These are phyloP conservation scores for Colletotrichum sp. DNA, from an alignment of 2,329 filamentous ascomycete species.

Conservation along the genomic window DNA sequence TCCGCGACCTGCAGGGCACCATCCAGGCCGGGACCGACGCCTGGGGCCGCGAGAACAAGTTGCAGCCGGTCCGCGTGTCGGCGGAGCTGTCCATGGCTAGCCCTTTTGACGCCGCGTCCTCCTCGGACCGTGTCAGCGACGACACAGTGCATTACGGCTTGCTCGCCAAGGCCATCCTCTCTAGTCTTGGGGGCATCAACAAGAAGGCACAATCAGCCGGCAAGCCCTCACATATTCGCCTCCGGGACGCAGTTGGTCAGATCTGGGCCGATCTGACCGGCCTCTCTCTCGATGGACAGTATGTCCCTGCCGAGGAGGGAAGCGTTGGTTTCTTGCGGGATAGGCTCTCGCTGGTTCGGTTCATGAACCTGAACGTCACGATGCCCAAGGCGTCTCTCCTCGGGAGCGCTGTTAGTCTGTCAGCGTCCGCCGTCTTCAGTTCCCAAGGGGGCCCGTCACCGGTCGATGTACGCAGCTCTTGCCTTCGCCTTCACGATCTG, in stretches of 20 bases:
- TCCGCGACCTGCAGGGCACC: slow-evolving; percentile 65
- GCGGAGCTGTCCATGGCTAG: slow-evolving; percentile 60
- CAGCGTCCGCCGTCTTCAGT: slow-evolving; percentile 23
- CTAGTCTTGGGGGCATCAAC: slow-evolving; percentile 39
- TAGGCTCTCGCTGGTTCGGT: slow-evolving; percentile 37
- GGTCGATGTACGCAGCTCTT: slow-evolving; percentile 24
- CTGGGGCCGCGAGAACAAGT: slow-evolving; percentile 65
- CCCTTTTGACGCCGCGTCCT: slow-evolving; percentile 62
- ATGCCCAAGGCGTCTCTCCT: slow-evolving; percentile 74
- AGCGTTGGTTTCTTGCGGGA: slow-evolving; percentile 30
- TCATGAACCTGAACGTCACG: slow-evolving; percentile 56
- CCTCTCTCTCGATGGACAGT: slow-evolving; percentile 16
- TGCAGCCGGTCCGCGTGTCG: slow-evolving; percentile 68
- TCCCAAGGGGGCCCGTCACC: not conserved
- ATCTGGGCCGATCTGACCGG: slow-evolving; percentile 38
- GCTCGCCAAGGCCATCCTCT: slow-evolving; percentile 69
- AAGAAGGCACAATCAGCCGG: not conserved
- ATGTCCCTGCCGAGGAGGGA: slow-evolving; percentile 9
- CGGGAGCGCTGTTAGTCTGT: slow-evolving; percentile 62
- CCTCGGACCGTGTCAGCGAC: slow-evolving; percentile 63
- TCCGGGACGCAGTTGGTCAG: slow-evolving; percentile 32
- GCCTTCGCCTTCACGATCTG: slow-evolving; percentile 60
- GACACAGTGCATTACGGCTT: slow-evolving; percentile 80
- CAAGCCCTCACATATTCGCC: not conserved
- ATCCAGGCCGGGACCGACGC: slow-evolving; percentile 67